These are phyloP conservation scores for Aspergillus novoparasiticus DNA, from an alignment of 2,329 filamentous ascomycete genomes.

Conservation along the genomic window DNA sequence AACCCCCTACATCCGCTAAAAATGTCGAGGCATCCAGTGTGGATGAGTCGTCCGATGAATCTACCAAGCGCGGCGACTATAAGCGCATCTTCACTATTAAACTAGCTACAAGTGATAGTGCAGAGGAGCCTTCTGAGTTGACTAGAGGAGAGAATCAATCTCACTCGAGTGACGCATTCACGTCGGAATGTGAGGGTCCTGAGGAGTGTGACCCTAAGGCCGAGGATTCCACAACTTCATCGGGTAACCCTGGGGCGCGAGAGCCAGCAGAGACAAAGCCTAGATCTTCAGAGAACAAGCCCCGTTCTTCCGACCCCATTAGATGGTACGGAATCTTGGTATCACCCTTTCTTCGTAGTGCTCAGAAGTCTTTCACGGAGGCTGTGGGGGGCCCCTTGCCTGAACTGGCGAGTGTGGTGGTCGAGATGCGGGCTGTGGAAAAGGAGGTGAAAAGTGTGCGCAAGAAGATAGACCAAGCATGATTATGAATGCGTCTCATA, in stretches of 20 bases:
- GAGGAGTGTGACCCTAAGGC: not conserved
- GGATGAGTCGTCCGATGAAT: not conserved
- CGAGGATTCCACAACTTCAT: not conserved
- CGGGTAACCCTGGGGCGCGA: slow-evolving; percentile 5
- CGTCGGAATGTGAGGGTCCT: not conserved
- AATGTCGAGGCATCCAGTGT: not conserved
- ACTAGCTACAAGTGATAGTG: not conserved
- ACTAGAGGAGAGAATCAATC: slow-evolving; percentile 1
- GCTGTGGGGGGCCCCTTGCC: slow-evolving; percentile 41
- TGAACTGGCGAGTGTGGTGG: slow-evolving; percentile 38
- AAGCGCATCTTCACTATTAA: slow-evolving; percentile 18
- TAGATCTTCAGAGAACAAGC: slow-evolving; percentile 27
- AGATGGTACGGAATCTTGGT: slow-evolving; percentile 54
- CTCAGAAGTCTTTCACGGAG: slow-evolving; percentile 47
- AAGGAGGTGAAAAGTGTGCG: slow-evolving; percentile 37
- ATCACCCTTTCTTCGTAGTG: slow-evolving; percentile 46
- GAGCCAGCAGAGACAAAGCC: slow-evolving; percentile 10
- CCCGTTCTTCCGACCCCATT: slow-evolving; percentile 45
- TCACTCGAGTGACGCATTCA: not conserved
- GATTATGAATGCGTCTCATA: not conserved
- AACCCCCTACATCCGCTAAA: slow-evolving; percentile 4
- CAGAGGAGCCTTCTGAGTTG: slow-evolving; percentile 11
- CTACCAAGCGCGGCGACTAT: slow-evolving; percentile 6
- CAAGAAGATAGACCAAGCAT: slow-evolving; percentile 22
- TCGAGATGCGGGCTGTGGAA: slow-evolving; percentile 47